phyloP scores from a whole-genome alignment of 2,329 filamentous ascomycete genomes.

The Monosporascus sp. region DNA sequence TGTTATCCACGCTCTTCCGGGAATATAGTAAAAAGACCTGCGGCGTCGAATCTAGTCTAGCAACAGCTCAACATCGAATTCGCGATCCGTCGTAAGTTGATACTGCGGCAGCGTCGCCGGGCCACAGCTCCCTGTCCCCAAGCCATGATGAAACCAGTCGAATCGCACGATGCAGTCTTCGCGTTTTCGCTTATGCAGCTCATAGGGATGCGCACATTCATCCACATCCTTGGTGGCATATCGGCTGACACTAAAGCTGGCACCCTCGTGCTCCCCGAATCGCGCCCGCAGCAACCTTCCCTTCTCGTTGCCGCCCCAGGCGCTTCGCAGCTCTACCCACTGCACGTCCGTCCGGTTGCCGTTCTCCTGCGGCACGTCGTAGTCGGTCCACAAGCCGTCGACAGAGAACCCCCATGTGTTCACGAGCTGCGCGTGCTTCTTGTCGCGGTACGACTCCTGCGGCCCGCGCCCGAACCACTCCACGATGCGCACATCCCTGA shows the following conservation, averaged over 20 bases:
- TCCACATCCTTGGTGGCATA: slow-evolving; percentile 52
- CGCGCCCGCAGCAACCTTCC: slow-evolving; percentile 35
- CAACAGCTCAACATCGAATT: slow-evolving; percentile 40
- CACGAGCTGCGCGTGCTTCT: slow-evolving; percentile 54
- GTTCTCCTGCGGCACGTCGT: slow-evolving; percentile 64
- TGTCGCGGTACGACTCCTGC: slow-evolving; percentile 62
- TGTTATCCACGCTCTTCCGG: too few species aligned
- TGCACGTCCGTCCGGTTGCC: slow-evolving; percentile 60
- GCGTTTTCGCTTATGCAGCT: slow-evolving; percentile 44
- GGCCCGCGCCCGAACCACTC: slow-evolving; percentile 66
- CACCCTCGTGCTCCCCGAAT: slow-evolving; percentile 41
- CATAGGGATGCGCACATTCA: slow-evolving; percentile 52
- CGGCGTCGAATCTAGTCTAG: slow-evolving; percentile 30
- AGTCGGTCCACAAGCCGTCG: slow-evolving; percentile 51
- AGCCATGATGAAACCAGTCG: slow-evolving; percentile 57
- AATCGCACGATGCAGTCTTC: slow-evolving; percentile 52
- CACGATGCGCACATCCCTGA: slow-evolving; percentile 32
- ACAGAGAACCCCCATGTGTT: slow-evolving; percentile 45
- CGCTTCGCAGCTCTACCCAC: slow-evolving; percentile 47
- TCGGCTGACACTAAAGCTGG: slow-evolving; percentile 51
- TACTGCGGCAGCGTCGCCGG: slow-evolving; percentile 48
- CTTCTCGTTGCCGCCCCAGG: slow-evolving; percentile 23
- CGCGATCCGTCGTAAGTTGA: slow-evolving; percentile 34
- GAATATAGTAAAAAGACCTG: too few species aligned
- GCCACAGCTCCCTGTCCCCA: slow-evolving; percentile 59